These are phyloP conservation scores for Penicillium sp. DNA, from an alignment of 2,329 filamentous ascomycete genomes.

Conservation along the genomic window DNA sequence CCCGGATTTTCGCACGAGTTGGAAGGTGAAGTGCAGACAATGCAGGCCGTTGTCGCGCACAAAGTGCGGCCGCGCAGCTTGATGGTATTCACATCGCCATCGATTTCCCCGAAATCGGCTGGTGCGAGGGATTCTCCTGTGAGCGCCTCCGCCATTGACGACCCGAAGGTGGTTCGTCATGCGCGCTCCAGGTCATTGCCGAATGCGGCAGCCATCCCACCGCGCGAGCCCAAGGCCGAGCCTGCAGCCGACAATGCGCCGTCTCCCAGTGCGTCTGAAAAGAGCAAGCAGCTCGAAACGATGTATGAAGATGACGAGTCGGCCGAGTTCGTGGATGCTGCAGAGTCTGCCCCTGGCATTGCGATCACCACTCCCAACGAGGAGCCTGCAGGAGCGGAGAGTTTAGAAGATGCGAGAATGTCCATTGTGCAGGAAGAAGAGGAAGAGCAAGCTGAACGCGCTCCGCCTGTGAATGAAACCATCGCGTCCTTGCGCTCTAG, in stretches of 20 bases:
- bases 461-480: constrained; percentile 18
- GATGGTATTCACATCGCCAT: constrained; percentile 43
- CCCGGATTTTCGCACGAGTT: constrained; percentile 68
- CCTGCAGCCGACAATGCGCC: constrained; percentile 18
- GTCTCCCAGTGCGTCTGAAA: constrained; percentile 33
- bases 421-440: constrained; percentile 27
- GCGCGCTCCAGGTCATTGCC: constrained; percentile 57
- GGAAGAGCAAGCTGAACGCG: constrained; percentile 28
- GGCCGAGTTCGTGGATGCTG: constrained; percentile 27
- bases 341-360: constrained; percentile 22
- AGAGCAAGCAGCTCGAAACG: constrained; percentile 39
- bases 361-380: constrained; percentile 24
- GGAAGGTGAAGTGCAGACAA: constrained; percentile 59
- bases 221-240: constrained; percentile 16
- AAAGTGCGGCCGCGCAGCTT: constrained; percentile 50
- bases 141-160: constrained; percentile 28
- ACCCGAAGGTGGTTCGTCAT: constrained; percentile 33
- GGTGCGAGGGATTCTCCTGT: constrained; percentile 31
- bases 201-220: constrained; percentile 36
- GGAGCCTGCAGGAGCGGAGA: constrained; percentile 8
- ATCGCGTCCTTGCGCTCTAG: constrained; percentile 25
- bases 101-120: constrained; percentile 32
- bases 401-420: constrained; percentile 22
- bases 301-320: constrained; percentile 44
- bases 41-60: constrained; percentile 41